Evolutionary conservation across 2,329 filamentous ascomycete species (phyloP), one percentile per base, ranked within the genome.

Genomic region (Colletotrichum sp.): DNA sequence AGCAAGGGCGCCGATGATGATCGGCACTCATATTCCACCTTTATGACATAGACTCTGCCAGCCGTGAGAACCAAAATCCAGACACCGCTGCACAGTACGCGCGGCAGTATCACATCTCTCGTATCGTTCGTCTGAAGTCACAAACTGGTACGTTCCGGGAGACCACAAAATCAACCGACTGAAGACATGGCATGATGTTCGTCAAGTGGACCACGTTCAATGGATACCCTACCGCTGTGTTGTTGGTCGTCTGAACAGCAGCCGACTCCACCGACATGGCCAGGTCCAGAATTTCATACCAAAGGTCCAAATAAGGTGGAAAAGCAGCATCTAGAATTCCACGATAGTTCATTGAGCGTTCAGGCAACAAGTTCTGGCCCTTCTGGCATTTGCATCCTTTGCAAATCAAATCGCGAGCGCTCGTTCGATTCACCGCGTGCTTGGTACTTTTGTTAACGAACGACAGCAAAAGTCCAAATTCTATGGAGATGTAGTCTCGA

Each of bases 181-280:
- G n/a, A 21, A 21, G 43, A 48, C 13, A 3, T 52, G 43, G 43
- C 10, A 52, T 48, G 43, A 48, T 21, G 43, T 48, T 13, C 12
- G 43, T 13, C 43, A 3, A 48, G 43, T 21, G 6, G 43, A 21
- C 6, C n/a, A 21, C 6, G 12, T 48, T 48, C 43, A 48, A 48
- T 4, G 43, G n/a, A 21, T 3, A 1, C 0, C 43, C 43, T n/a
- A 21, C 43, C n/a, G 1, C n/a, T 48, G 1, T 0, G n/a, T 48
- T 48, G n/a, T 21, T 21, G 10, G 43, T 48, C n/a, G 0, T 21
- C n/a, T 48, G 2, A 48, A 48, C n/a, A 48, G 10, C 1, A 48
- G 43, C 2, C 43, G 4, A 13, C 43, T 48, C 43, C 43, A 48
- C 43, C 43, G n/a, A 48, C 43, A 3, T 2, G 43, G 10, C 10